A percentile compares a stretch with the other conserved stretches of the same genome.
These are phyloP conservation scores for Rhododendron henanense DNA, from an alignment of 148 eudicot species.

Conservation along the genomic window DNA sequence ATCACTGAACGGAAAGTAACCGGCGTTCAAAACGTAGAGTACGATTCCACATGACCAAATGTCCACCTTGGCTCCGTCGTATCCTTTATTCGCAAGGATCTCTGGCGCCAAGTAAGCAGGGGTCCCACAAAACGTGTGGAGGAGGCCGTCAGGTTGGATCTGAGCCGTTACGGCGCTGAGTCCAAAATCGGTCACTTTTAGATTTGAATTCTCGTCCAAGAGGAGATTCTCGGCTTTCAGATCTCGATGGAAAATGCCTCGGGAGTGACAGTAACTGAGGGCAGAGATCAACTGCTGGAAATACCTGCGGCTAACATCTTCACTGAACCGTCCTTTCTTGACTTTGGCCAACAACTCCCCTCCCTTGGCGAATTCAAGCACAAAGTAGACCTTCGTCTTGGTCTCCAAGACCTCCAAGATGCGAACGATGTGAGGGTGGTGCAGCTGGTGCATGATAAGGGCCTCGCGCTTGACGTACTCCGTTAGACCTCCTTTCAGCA, in stretches of 20 bases:
- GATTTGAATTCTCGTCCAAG: too few species aligned
- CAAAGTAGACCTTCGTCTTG: conserved; percentile 56
- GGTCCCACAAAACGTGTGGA: too few species aligned
- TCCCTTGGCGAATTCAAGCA: conserved; percentile 71
- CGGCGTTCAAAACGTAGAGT: conserved; percentile 52
- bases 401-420: conserved; percentile 62
- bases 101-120: too few species aligned
- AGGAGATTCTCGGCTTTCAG: too few species aligned
- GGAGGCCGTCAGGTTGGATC: too few species aligned
- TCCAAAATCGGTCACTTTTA: too few species aligned
- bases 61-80: conserved; percentile 14
- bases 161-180: too few species aligned
- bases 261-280: conserved; percentile 55
- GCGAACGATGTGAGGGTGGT: conserved; percentile 56
- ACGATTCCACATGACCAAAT: conserved; percentile 77
- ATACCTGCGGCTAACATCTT: conserved; percentile 63
- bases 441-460: conserved; percentile 49
- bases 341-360: conserved; percentile 65
- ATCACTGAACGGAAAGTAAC: conserved; percentile 71
- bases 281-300: conserved; percentile 69
- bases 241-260: too few species aligned
- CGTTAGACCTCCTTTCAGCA: conserved; percentile 25
- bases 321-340: conserved; percentile 21
- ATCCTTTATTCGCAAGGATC: too few species aligned
- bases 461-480: conserved; percentile 49